Conservation (phyloP, 306 rosid species). For the Morella rubra region DNA sequence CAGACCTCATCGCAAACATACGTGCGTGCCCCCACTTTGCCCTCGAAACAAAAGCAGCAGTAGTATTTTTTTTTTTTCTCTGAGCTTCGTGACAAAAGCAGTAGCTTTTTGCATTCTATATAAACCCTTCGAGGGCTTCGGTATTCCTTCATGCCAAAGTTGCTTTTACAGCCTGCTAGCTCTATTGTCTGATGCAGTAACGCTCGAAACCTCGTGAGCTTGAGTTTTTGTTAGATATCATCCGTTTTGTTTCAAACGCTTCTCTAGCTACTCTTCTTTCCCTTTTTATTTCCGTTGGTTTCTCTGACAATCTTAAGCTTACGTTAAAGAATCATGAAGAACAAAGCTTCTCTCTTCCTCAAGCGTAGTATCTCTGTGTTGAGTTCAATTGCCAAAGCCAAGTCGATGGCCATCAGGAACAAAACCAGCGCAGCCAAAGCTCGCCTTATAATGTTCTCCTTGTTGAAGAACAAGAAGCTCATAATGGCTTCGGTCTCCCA, state of each 20-base stretch:
- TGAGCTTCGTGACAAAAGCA: constrained; percentile 7
- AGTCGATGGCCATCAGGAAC: constrained; percentile 57
- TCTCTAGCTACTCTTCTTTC: background rate
- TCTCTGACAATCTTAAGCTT: background rate
- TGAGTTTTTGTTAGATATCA: background rate
- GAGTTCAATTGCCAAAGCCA: constrained; percentile 63
- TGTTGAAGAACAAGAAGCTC: constrained; percentile 69
- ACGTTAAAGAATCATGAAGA: constrained; percentile 54
- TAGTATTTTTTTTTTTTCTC: too few relatives aligned
- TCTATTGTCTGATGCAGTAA: too few relatives aligned
- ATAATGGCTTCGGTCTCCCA: constrained; percentile 58
- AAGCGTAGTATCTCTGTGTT: constrained; percentile 55
- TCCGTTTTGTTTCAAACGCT: constrained; percentile 1
- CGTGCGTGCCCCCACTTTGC: background rate
- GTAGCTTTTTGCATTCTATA: constrained; percentile 20
- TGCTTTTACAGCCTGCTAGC: background rate
- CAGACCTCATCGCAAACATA: background rate
- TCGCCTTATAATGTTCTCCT: constrained; percentile 68
- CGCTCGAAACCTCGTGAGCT: background rate
- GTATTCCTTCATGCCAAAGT: constrained; percentile 34
- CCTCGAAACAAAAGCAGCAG: too few relatives aligned
- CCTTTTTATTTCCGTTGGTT: background rate
- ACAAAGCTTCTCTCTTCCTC: constrained; percentile 54
- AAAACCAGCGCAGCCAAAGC: constrained; percentile 63
- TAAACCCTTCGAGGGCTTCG: constrained; percentile 23